Percentiles rank a stretch among this genome's conserved stretches.
These are phyloP conservation scores for Fusarium domesticum DNA, from an alignment of 2,329 filamentous ascomycete genomes.

Conservation along the genomic window DNA sequence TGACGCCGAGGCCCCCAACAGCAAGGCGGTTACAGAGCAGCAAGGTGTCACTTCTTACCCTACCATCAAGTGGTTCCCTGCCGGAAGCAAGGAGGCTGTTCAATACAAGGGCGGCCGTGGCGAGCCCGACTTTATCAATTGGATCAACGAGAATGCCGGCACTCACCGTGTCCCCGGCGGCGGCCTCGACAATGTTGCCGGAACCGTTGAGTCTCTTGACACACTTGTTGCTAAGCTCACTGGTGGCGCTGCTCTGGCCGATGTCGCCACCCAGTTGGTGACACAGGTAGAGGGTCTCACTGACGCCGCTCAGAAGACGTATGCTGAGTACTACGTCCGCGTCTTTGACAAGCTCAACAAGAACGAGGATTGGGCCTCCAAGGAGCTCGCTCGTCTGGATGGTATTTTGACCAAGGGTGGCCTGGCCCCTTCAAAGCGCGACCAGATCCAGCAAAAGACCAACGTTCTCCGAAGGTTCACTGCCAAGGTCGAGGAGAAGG, in stretches of 20 bases:
- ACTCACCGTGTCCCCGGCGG: conserved; percentile 83
- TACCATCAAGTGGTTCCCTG: conserved; percentile 96
- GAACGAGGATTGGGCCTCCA: conserved; percentile 75
- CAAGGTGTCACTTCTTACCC: conserved; percentile 85
- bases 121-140: conserved; percentile 73
- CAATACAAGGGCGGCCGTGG: conserved; percentile 72
- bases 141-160: conserved; percentile 84
- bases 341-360: conserved; percentile 81
- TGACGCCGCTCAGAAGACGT: conserved; percentile 64
- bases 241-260: conserved; percentile 58
- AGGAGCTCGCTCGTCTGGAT: conserved; percentile 79
- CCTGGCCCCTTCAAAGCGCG: conserved; percentile 78
- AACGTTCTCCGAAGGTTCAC: conserved; percentile 76
- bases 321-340: conserved; percentile 90
- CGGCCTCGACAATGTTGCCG: conserved; percentile 72
- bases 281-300: conserved; percentile 65
- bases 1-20: conserved; percentile 83
- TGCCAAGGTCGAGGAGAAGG: conserved; percentile 41
- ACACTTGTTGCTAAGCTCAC: conserved; percentile 70
- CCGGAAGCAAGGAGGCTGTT: conserved; percentile 70
- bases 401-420: conserved; percentile 83
- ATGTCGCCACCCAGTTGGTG: conserved; percentile 68
- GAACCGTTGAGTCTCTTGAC: conserved; percentile 79
- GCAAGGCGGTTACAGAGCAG: conserved; percentile 72
- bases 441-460: conserved; percentile 80